Evolutionary conservation across 352 stramenopile species (phyloP), one percentile per base, ranked within the genome.

Genomic region (Phytophthora boehmeriae): DNA sequence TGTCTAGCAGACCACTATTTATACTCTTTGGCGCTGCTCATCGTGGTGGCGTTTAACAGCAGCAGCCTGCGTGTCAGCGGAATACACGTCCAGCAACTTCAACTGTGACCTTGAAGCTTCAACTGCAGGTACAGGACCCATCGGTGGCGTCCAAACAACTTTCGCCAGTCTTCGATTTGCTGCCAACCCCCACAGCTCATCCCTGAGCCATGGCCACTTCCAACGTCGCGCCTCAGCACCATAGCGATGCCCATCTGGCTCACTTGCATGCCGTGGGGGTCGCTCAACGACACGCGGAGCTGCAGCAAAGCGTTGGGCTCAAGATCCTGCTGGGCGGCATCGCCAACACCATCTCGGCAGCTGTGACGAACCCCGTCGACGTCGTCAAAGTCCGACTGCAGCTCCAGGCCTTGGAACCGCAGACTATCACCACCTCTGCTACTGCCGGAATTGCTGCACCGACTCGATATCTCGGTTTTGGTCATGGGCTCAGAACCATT

Each of bases 371-470:
- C 55, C 83, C 83, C 9, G 73, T 90, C 50, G 83, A 92, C 52
- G 76, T 87, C 11, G 63, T 88, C 49, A 92, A 92, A 47, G 73
- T 89, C 47, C 76, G 80, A 16, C 63, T 89, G 48, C 80, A 90
- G 63, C 74, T 90, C 48, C 75, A 88, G 57, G 77, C 61, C 19
- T 67, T 84, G 16, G 67, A 75, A 34, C 50, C 68, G 11, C 52
- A 57, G 25, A 27, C 49, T 17, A 39, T 54, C 46, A 60, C 27
- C 30, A 39, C 60, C 23, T 68, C 60, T 73, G 41, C 63, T 68
- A 67, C 74, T 71, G 55, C 74, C 70, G 58, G 73, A 48, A 60
- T 63, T 52, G 46, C 65, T 19, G 59, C 36, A 28, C 54, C 52
- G 34, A 83, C 72, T 49, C 75, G 81, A 47, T 90, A 90, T 58